Base-by-base conservation (phyloP, 2,329 filamentous ascomycete species). In the Chalara sp. region DNA sequence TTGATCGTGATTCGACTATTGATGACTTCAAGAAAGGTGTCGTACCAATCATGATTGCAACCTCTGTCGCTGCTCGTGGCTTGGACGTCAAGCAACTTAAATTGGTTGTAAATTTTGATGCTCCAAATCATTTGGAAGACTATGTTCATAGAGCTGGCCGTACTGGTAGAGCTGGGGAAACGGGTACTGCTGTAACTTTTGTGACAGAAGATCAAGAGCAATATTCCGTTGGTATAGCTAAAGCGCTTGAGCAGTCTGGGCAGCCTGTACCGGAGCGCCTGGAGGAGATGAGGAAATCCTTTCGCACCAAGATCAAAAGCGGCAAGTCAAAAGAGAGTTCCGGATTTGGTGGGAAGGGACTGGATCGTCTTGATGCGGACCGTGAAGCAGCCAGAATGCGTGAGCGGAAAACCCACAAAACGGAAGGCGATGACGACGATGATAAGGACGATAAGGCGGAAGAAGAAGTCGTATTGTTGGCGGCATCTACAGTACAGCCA, bases 71-170 rank as follows among this genome's bases (percentile, higher is more conserved):
- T 39, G 93, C 93, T 47, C 87, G 93, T 68, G 93, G 93, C 54
- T 75, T 99, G 40, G 93, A 99, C 67, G 92, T 99, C 43, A 96
- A 96, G 70, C 89, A 95, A 66, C 76, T 99, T 33, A 96, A 95
- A 68, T 78, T 97, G 32, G 93, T 99, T 49, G 84, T 99, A 70
- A 97, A 97, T 70, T 96, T 89, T 65, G 91, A 96, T 64, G 88
- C 86, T 1, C 92, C 91, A 1, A 95, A 95, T 62, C 91, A 97
- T 70, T 70, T 96, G 55, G 93, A 99, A 70, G 93, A 97, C 65
- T 97, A 97, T 63, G 92, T 97, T 40, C 93, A 96, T 67, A 86
- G 93, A 56, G 89, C 88, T 50, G 93, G 93, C 45, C 88, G 93
- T 61, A 97, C 93, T 6, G 93, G 93, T 8, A 86, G 93, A 65